Percentiles rank a stretch among this genome's conserved stretches.
phyloP scores from a whole-genome alignment of 495 filamentous ascomycete species.

The Bathelium albidoporum region DNA sequence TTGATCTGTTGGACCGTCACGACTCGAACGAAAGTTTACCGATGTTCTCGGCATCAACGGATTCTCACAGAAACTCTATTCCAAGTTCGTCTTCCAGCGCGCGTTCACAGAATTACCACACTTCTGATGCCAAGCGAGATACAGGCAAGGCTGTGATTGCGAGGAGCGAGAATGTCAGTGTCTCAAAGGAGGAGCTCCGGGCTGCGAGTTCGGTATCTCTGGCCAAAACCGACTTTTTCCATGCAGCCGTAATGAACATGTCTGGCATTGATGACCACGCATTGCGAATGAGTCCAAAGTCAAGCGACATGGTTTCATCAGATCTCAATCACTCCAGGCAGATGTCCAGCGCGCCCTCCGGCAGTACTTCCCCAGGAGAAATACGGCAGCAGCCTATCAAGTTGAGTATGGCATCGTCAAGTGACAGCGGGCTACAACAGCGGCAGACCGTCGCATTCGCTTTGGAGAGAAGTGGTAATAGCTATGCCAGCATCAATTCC shows the following conservation, averaged over 20 bases:
- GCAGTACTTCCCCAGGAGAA: neutral
- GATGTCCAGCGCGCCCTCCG: neutral
- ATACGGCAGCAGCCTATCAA: neutral
- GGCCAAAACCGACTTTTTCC: neutral
- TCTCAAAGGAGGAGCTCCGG: neutral
- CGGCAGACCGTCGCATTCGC: neutral
- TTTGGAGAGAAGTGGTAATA: neutral
- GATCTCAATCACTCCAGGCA: neutral
- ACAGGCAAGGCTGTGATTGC: neutral
- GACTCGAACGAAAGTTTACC: conserved; percentile 75
- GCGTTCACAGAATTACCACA: conserved; percentile 29
- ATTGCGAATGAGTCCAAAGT: neutral
- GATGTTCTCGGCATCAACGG: conserved; percentile 70
- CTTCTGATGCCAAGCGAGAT: neutral
- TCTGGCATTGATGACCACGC: neutral
- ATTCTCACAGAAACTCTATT: conserved; percentile 29
- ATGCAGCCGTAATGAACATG: neutral
- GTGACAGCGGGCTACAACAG: neutral
- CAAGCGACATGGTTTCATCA: neutral
- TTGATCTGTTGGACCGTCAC: conserved; percentile 44
- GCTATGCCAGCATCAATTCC: neutral
- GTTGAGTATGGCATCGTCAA: neutral
- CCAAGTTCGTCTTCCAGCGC: conserved; percentile 36
- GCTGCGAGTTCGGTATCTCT: neutral
- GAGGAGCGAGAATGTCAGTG: neutral